Percentiles rank a stretch among this genome's conserved stretches.
These are phyloP conservation scores for Yamadazyma friedrichii DNA, from an alignment of 1,139 yeast genomes.

Conservation along the genomic window DNA sequence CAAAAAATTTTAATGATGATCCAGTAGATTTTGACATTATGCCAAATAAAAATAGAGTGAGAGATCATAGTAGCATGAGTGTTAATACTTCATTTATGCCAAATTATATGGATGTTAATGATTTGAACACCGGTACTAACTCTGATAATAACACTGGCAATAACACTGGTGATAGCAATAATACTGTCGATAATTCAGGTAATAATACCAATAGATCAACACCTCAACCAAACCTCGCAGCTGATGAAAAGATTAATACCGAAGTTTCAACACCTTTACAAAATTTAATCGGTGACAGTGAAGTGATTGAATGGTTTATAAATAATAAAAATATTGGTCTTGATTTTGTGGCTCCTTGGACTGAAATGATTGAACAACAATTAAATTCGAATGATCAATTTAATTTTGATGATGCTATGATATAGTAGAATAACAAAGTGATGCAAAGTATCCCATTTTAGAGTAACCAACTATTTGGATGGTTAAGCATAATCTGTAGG, in stretches of 20 bases:
- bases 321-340: slow-evolving; percentile 67
- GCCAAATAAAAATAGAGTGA: neutral
- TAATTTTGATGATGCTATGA: slow-evolving; percentile 25
- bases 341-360: slow-evolving; percentile 87
- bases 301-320: slow-evolving; percentile 71
- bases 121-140: neutral
- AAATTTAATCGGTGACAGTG: slow-evolving; percentile 45
- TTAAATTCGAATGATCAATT: slow-evolving; percentile 37
- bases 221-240: neutral
- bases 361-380: slow-evolving; percentile 76
- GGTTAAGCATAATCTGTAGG: too few relatives aligned
- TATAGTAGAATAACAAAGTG: too few relatives aligned
- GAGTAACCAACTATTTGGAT: too few relatives aligned
- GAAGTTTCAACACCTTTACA: slow-evolving; percentile 18
- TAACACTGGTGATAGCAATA: neutral
- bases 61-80: slow-evolving; percentile 2
- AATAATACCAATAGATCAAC: neutral
- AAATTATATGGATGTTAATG: neutral
- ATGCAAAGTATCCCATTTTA: too few relatives aligned
- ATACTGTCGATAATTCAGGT: neutral
- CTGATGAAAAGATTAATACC: neutral
- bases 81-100: slow-evolving; percentile 2
- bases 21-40: slow-evolving; percentile 7
- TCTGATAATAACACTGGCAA: too few relatives aligned
- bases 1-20: slow-evolving; percentile 19